Evolutionary conservation across 2,329 filamentous ascomycete species (phyloP), one percentile per base, ranked within the genome.

Genomic region (Paecilomyces sp.): DNA sequence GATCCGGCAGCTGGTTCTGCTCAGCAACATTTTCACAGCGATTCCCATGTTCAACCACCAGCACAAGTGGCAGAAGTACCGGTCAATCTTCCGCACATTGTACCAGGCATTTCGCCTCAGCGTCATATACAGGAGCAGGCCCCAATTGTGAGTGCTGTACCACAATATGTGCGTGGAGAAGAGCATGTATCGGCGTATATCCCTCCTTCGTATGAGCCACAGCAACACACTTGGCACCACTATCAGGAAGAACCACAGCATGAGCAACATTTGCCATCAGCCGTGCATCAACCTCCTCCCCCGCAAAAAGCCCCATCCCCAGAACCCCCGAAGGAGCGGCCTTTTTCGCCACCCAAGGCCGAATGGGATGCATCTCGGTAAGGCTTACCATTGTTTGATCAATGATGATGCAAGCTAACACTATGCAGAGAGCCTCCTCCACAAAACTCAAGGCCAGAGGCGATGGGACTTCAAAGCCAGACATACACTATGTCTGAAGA

Each of bases 401-500:
- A 13, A 30, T 30, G 22, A 12, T 15, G 55, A 28, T 33, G 22
- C 41, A 53, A 24, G 3, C 67, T 74, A 57, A 73, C 61, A 56
- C 36, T 54, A 34, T 51, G 55, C 65, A 90, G 87, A 71, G 84
- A 87, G 67, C 76, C 79, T 30, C 85, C 85, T 18, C 85, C 85
- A 3, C 58, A 74, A 2, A 75, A 89, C 68, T 91, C 92, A 4
- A 88, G 81, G 70, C 92, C 92, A 8, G 94, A 97, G 80, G 93
- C 92, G 6, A 80, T 85, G 62, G 91, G 95, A 72, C 89, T 97
- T 69, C 91, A 92, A 15, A 82, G 82, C 54, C 85, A 86, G 59
- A 86, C 86, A 58, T 97, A 97, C 75, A 82, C 84, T 59, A 97
- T 97, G 88, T 96, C 89, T 59, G 84, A 83, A 59, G 89, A 92